phyloP scores from a whole-genome alignment of 2,329 filamentous ascomycete genomes.

The Sporothrix sp. region DNA sequence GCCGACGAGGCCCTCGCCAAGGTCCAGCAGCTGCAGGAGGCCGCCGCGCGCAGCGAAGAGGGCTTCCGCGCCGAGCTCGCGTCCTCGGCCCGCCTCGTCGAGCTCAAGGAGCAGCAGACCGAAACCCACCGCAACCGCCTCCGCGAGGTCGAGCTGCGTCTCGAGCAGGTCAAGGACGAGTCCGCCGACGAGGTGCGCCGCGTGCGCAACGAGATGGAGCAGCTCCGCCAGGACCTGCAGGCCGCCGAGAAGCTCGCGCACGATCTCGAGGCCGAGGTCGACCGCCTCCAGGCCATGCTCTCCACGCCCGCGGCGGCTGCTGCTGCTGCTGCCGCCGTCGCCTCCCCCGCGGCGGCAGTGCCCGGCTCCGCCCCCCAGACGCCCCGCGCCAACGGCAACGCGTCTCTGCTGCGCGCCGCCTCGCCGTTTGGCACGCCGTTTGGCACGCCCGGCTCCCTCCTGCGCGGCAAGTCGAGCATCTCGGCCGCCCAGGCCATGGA shows the following conservation, averaged over 20 bases:
- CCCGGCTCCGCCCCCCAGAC: constrained; percentile 49
- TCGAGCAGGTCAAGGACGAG: constrained; percentile 57
- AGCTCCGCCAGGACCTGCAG: constrained; percentile 38
- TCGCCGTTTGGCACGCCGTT: constrained; percentile 57
- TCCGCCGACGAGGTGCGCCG: constrained; percentile 50
- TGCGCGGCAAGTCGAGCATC: constrained; percentile 43
- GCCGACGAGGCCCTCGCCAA: constrained; percentile 73
- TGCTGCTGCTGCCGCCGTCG: constrained; percentile 15
- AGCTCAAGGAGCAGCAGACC: constrained; percentile 69
- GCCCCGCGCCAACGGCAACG: constrained; percentile 40
- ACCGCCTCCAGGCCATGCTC: constrained; percentile 40
- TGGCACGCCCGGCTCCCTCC: constrained; percentile 47
- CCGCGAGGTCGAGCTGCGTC: constrained; percentile 54
- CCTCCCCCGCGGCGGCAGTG: constrained; percentile 12
- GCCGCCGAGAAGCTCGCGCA: constrained; percentile 39
- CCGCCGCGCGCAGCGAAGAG: constrained; percentile 72
- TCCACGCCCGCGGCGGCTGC: constrained; percentile 24
- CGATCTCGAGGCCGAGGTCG: constrained; percentile 44
- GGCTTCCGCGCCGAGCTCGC: constrained; percentile 81
- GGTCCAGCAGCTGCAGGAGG: constrained; percentile 77
- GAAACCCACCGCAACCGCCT: constrained; percentile 62
- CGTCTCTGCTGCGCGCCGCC: constrained; percentile 39
- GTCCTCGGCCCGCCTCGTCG: constrained; percentile 67
- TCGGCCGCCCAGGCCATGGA: constrained; percentile 55
- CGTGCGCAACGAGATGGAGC: constrained; percentile 47